A percentile compares a stretch with the other conserved stretches of the same genome.
These are phyloP conservation scores for Rubus idaeus DNA, from an alignment of 306 rosid genomes.

Conservation along the genomic window DNA sequence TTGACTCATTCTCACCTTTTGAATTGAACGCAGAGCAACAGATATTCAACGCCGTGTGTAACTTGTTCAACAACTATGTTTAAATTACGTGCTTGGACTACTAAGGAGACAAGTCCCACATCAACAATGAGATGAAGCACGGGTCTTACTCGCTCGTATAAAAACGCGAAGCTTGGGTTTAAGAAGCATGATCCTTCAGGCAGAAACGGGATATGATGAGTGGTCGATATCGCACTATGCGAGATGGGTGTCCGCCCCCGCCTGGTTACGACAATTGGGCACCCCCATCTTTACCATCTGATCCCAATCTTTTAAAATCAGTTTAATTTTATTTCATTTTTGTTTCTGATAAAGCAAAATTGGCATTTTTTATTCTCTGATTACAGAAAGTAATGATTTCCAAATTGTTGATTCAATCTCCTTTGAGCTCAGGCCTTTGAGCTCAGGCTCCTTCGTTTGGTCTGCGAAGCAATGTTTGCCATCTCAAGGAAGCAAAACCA, in stretches of 20 bases:
- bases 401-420: too few species aligned
- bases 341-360: too few species aligned
- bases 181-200: constrained; percentile 45
- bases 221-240: constrained; percentile 48
- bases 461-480: too few species aligned
- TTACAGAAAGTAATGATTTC: too few species aligned
- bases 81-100: not conserved
- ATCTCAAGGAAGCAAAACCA: too few species aligned
- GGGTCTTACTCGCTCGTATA: constrained; percentile 17
- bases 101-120: constrained; percentile 42
- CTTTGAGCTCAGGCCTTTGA: too few species aligned
- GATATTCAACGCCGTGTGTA: not conserved
- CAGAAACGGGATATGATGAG: constrained; percentile 82
- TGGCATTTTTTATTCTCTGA: too few species aligned
- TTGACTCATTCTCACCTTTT: not conserved
- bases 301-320: constrained; percentile 42
- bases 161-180: rapidly evolving
- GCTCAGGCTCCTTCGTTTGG: too few species aligned
- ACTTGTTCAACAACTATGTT: not conserved
- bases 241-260: constrained; percentile 67
- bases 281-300: constrained; percentile 50
- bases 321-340: not conserved
- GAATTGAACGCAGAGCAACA: not conserved
- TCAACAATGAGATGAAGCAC: not conserved
- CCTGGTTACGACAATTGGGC: constrained; percentile 91